Conservation (phyloP, 768 basidiomycete genomes). For the Tylopilus rubrobrunneus region DNA sequence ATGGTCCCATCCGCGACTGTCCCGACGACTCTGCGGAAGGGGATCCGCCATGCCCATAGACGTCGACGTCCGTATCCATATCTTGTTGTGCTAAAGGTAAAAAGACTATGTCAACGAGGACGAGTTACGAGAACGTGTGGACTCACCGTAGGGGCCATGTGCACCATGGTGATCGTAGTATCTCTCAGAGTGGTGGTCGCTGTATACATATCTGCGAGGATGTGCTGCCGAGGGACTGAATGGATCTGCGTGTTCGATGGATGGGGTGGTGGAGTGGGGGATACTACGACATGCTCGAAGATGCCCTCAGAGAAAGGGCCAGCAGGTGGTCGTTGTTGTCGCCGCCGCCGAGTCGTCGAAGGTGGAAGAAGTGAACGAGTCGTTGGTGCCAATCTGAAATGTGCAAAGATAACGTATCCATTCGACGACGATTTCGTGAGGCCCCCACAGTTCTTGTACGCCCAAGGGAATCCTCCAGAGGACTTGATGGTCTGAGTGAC, state of each 20-base stretch:
- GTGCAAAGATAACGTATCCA: slow-evolving; percentile 89
- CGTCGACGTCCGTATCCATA: slow-evolving; percentile 78
- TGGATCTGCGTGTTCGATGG: slow-evolving; percentile 64
- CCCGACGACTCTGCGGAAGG: slow-evolving; percentile 75
- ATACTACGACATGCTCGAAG: slow-evolving; percentile 34
- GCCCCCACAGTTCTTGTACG: slow-evolving; percentile 74
- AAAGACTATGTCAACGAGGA: slow-evolving; percentile 3
- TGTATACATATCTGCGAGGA: slow-evolving; percentile 48
- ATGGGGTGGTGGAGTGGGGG: slow-evolving; percentile 53
- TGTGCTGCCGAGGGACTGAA: slow-evolving; percentile 45
- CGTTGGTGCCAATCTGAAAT: slow-evolving; percentile 66
- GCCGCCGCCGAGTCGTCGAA: slow-evolving; percentile 4
- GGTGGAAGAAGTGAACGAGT: slow-evolving; percentile 1
- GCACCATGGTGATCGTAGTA: slow-evolving; percentile 63
- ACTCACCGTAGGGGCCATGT: slow-evolving; percentile 63
- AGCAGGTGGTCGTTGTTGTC: slow-evolving; percentile 14
- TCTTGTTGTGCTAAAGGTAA: slow-evolving; percentile 60
- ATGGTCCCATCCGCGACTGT: slow-evolving; percentile 53
- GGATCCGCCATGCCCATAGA: slow-evolving; percentile 59
- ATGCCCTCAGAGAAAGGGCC: slow-evolving; percentile 10
- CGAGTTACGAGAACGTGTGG: slow-evolving; percentile 1
- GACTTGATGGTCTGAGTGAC: slow-evolving; percentile 98
- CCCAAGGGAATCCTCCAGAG: slow-evolving; percentile 85
- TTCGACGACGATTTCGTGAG: too few species aligned
- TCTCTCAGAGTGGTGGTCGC: slow-evolving; percentile 72